These are phyloP conservation scores for Candida tammaniensis DNA, from an alignment of 805 yeast species.

Conservation along the genomic window DNA sequence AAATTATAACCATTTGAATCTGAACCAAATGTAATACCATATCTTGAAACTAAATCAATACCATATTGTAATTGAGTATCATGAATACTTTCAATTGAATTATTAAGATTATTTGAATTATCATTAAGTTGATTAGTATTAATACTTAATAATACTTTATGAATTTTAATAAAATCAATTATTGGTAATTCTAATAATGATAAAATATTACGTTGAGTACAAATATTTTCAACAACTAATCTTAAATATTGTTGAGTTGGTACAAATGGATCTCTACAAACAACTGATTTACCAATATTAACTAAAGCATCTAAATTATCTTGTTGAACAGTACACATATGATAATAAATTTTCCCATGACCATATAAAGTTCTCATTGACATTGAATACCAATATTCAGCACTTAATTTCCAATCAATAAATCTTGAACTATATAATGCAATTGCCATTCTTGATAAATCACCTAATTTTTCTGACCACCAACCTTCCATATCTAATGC, in stretches of 20 bases:
- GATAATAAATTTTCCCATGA: slow-evolving; percentile 83
- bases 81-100: slow-evolving; percentile 26
- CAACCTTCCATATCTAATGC: slow-evolving; percentile 58
- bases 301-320: slow-evolving; percentile 74
- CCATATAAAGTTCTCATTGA: slow-evolving; percentile 75
- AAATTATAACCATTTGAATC: slow-evolving; percentile 64
- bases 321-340: slow-evolving; percentile 83
- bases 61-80: slow-evolving; percentile 52
- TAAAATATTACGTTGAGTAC: slow-evolving; percentile 59
- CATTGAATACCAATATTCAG: slow-evolving; percentile 78
- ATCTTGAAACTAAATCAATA: slow-evolving; percentile 59
- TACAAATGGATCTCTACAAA: slow-evolving; percentile 79
- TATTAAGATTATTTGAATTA: slow-evolving; percentile 9
- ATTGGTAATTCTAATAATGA: slow-evolving; percentile 58
- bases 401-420: slow-evolving; percentile 82
- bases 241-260: slow-evolving; percentile 78
- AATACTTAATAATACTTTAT: slow-evolving; percentile 64
- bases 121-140: slow-evolving; percentile 20
- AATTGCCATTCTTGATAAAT: slow-evolving; percentile 82
- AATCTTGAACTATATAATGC: slow-evolving; percentile 75
- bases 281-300: slow-evolving; percentile 74
- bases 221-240: slow-evolving; percentile 75
- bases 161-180: slow-evolving; percentile 62
- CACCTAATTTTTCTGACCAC: slow-evolving; percentile 89
- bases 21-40: slow-evolving; percentile 65